Base-by-base conservation (phyloP, 2,329 filamentous ascomycete species). In the Trichoderma asperellum region DNA sequence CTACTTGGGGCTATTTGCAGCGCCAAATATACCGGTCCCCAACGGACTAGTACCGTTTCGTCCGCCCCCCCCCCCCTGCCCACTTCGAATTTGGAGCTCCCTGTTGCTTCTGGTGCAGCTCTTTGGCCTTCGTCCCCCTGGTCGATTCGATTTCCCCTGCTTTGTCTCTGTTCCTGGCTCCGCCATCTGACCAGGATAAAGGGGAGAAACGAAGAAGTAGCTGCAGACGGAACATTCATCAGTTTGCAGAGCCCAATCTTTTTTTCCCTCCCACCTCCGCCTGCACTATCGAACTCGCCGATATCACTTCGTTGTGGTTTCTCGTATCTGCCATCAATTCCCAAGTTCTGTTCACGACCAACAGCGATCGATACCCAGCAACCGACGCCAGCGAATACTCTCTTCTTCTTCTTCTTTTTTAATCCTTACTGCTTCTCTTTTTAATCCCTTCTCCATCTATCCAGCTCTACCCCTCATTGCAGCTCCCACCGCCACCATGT, bases 401-500 rank as follows among this genome's bases (percentile, higher is more conserved):
- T 40, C 40, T 35, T 40, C 40, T 59, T 57, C 27, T 27, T 37
- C 34, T 53, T 14, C n/a, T 47, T 47, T 53, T 14, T 29, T 47
- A 56, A 65, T 47, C 34, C 21, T 49, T 59, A 14, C 53, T 8
- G 27, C 40, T n/a, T 21, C n/a, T 27, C 29, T 29, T 24, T 49
- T 24, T 12, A 49, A 11, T 12, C 21, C 4, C 24, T 5, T 49
- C 11, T 49, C 47, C n/a, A 24, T 24, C 47, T 12, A 12, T 24
- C 32, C 60, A 21, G 52, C 35, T 37, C 64, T 37, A 49, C 64
- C 68, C 68, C 43, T 37, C 68, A 56, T 47, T 37, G 16, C 61
- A 16, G 21, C 53, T 32, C 37, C 55, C 27, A 64, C 65, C 65
- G 59, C 55, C 59, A 70, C 68, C 64, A 75, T 74, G 74, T 78